Conservation (phyloP, 1,284 basidiomycete genomes). For the Sanghuangporus baumii region DNA sequence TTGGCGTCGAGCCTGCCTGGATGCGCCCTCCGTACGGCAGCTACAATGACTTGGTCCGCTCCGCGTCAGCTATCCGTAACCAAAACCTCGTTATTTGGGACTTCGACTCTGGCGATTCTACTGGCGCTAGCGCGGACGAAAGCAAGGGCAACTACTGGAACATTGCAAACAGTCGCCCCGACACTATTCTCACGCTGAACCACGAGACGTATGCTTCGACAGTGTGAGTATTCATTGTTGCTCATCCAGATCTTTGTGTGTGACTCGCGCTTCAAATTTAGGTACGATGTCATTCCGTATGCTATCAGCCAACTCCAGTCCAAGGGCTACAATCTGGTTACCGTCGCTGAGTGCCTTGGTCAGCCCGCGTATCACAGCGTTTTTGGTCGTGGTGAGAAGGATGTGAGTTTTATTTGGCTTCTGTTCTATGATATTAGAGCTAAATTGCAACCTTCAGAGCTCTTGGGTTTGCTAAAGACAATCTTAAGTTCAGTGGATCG, state of each 20-base stretch:
- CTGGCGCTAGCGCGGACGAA: slow-evolving; percentile 29
- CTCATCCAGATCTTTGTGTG: background rate
- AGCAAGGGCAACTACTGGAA: slow-evolving; percentile 29
- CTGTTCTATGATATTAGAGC: background rate
- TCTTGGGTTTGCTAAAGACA: slow-evolving; percentile 16
- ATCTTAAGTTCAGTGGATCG: background rate
- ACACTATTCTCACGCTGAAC: slow-evolving; percentile 38
- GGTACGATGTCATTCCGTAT: slow-evolving; percentile 23
- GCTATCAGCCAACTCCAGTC: slow-evolving; percentile 22
- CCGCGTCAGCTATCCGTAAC: slow-evolving; percentile 36
- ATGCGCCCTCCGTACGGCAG: slow-evolving; percentile 44
- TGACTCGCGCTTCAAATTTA: background rate
- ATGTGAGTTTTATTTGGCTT: slow-evolving; percentile 6
- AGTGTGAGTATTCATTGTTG: slow-evolving; percentile 25
- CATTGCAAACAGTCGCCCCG: slow-evolving; percentile 29
- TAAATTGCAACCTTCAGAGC: background rate
- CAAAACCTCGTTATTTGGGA: slow-evolving; percentile 38
- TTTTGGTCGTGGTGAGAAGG: slow-evolving; percentile 4
- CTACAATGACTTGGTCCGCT: slow-evolving; percentile 43
- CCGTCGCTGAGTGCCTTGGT: slow-evolving; percentile 41
- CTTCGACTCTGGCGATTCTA: slow-evolving; percentile 36
- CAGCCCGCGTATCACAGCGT: slow-evolving; percentile 21
- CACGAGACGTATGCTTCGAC: slow-evolving; percentile 38
- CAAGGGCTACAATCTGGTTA: slow-evolving; percentile 38
- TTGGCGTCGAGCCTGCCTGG: slow-evolving; percentile 41